Conservation (phyloP, 2,329 filamentous ascomycete genomes). For the Xylariomycetidae sp. region DNA sequence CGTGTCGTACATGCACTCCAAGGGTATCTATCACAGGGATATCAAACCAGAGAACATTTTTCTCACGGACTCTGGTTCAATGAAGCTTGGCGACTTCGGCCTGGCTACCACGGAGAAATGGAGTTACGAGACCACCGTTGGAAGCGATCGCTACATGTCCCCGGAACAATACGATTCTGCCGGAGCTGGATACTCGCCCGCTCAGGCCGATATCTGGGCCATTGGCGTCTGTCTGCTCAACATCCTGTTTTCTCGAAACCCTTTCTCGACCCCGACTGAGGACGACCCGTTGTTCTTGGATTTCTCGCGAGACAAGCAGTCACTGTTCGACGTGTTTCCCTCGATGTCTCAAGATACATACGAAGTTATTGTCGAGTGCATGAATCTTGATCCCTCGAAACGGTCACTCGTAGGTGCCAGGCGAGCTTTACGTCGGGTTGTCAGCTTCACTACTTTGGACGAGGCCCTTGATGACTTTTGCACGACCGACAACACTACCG, state of each 20-base stretch:
- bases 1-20: slow-evolving; percentile 83
- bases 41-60: slow-evolving; percentile 99
- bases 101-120: slow-evolving; percentile 84
- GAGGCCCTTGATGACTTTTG: slow-evolving; percentile 93
- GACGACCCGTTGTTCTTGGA: slow-evolving; percentile 92
- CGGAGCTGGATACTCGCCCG: slow-evolving; percentile 83
- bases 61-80: slow-evolving; percentile 73
- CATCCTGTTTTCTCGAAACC: slow-evolving; percentile 93
- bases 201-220: slow-evolving; percentile 93
- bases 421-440: slow-evolving; percentile 70
- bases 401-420: slow-evolving; percentile 76
- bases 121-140: slow-evolving; percentile 90
- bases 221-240: slow-evolving; percentile 96
- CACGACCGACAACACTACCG: slow-evolving; percentile 68
- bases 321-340: slow-evolving; percentile 95
- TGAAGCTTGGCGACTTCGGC: slow-evolving; percentile 98
- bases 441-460: slow-evolving; percentile 91
- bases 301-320: slow-evolving; percentile 89
- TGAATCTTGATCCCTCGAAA: slow-evolving; percentile 87
- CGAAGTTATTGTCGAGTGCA: slow-evolving; percentile 83
- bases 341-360: slow-evolving; percentile 98
- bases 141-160: slow-evolving; percentile 98
- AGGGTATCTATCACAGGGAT: slow-evolving; percentile 91
- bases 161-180: slow-evolving; percentile 95
- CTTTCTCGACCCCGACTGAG: slow-evolving; percentile 85